phyloP scores from a whole-genome alignment of 352 stramenopile species.

The Phytopythium litorale region DNA sequence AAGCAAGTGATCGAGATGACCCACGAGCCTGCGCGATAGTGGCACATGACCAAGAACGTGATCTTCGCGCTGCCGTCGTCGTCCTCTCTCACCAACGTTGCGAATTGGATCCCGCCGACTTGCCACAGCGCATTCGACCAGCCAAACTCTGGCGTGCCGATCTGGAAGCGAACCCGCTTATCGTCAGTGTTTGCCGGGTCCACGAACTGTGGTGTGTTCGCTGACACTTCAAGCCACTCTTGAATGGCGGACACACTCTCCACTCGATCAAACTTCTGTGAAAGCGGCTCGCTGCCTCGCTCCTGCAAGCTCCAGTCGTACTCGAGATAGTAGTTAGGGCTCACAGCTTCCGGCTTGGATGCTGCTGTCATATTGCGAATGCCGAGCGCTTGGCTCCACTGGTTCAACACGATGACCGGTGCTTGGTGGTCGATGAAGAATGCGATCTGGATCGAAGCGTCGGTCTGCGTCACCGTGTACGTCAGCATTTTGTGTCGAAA shows the following conservation, averaged over 20 bases:
- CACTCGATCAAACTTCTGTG: not conserved
- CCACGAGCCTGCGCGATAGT: conserved; percentile 68
- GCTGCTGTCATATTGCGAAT: conserved; percentile 42
- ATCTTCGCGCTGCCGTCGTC: conserved; percentile 5
- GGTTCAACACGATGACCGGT: conserved; percentile 61
- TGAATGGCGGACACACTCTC: conserved; percentile 6
- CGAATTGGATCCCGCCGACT: conserved; percentile 81
- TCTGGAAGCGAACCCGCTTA: conserved; percentile 54
- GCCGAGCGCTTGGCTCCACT: conserved; percentile 46
- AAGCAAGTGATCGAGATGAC: conserved; percentile 60
- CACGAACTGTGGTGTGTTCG: conserved; percentile 5
- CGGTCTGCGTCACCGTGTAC: conserved; percentile 53
- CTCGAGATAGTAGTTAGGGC: conserved; percentile 52
- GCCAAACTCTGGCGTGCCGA: conserved; percentile 49
- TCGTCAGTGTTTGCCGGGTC: conserved; percentile 3
- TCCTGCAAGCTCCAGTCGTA: conserved; percentile 70
- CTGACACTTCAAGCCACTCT: conserved; percentile 36
- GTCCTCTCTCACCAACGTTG: conserved; percentile 33
- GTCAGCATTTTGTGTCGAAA: conserved; percentile 66
- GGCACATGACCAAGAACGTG: conserved; percentile 72
- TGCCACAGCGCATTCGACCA: conserved; percentile 84
- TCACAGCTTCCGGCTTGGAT: conserved; percentile 51
- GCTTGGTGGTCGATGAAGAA: conserved; percentile 70
- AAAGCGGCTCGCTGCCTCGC: conserved; percentile 3
- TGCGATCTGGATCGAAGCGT: conserved; percentile 47